Conservation (phyloP, 2,329 filamentous ascomycete genomes). For the Taxawa tesnikishii region DNA sequence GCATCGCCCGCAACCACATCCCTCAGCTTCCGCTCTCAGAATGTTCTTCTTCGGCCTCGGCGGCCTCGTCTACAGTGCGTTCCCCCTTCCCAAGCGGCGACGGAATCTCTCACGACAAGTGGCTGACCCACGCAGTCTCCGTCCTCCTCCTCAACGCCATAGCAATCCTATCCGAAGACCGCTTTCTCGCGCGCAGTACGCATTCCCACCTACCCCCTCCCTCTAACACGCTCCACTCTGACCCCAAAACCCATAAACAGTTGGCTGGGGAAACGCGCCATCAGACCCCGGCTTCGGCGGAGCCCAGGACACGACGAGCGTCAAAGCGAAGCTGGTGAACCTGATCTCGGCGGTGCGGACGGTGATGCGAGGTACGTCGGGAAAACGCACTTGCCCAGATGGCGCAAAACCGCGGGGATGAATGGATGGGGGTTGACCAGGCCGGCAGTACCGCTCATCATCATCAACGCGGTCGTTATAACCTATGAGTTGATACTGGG, state of each 20-base stretch:
- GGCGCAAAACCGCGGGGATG: slow-evolving; percentile 5
- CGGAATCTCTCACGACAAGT: slow-evolving; percentile 12
- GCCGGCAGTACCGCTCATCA: slow-evolving; percentile 66
- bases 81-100: slow-evolving; percentile 1
- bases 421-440: too few species aligned
- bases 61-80: slow-evolving; percentile 60
- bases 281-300: slow-evolving; percentile 70
- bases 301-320: slow-evolving; percentile 56
- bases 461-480: slow-evolving; percentile 72
- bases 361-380: slow-evolving; percentile 73
- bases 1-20: too few species aligned
- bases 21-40: too few species aligned
- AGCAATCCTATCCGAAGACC: slow-evolving; percentile 86
- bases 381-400: not conserved
- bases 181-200: slow-evolving; percentile 71
- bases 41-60: slow-evolving; percentile 62
- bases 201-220: not conserved
- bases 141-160: slow-evolving; percentile 89
- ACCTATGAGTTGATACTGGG: slow-evolving; percentile 69
- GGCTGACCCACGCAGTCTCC: slow-evolving; percentile 41
- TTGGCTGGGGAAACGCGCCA: slow-evolving; percentile 61
- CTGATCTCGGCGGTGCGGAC: slow-evolving; percentile 83
- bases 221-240: slow-evolving; percentile 7
- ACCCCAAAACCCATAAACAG: too few species aligned
- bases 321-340: slow-evolving; percentile 80